These are phyloP conservation scores for Ceratobasidium theobromae DNA, from an alignment of 1,284 basidiomycete genomes.

Conservation along the genomic window DNA sequence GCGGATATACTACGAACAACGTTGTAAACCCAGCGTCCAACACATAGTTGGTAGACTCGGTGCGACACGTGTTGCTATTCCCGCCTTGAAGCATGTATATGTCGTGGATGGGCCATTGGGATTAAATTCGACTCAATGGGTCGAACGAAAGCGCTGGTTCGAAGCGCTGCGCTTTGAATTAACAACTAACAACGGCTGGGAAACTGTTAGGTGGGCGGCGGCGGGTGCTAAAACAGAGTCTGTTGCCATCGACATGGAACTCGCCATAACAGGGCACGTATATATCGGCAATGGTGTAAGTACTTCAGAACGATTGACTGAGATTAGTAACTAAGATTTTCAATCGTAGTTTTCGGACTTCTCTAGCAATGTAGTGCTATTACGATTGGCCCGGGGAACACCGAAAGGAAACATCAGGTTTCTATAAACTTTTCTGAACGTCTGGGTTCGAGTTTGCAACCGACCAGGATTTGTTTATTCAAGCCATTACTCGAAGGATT, in stretches of 20 bases:
- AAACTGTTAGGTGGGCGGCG: slow-evolving; percentile 19
- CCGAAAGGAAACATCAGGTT: slow-evolving; percentile 4
- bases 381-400: neutral
- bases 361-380: slow-evolving; percentile 21
- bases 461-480: too few relatives aligned
- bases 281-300: slow-evolving; percentile 23
- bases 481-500: too few relatives aligned
- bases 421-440: neutral
- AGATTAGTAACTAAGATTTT: neutral
- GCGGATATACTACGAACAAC: neutral
- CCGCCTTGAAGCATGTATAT: slow-evolving; percentile 21
- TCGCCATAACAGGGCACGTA: slow-evolving; percentile 1
- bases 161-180: slow-evolving; percentile 12
- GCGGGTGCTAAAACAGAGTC: slow-evolving; percentile 16
- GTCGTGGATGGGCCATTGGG: slow-evolving; percentile 23
- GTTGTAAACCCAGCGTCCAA: slow-evolving; percentile 13
- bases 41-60: slow-evolving; percentile 17
- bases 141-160: slow-evolving; percentile 21
- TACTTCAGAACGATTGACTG: neutral
- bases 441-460: neutral
- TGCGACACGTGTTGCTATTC: neutral
- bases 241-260: slow-evolving; percentile 20
- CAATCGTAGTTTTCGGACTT: slow-evolving; percentile 14
- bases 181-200: slow-evolving; percentile 10
- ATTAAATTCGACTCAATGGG: neutral